phyloP scores from a whole-genome alignment of 768 basidiomycete species.

The Astraeus odoratus region DNA sequence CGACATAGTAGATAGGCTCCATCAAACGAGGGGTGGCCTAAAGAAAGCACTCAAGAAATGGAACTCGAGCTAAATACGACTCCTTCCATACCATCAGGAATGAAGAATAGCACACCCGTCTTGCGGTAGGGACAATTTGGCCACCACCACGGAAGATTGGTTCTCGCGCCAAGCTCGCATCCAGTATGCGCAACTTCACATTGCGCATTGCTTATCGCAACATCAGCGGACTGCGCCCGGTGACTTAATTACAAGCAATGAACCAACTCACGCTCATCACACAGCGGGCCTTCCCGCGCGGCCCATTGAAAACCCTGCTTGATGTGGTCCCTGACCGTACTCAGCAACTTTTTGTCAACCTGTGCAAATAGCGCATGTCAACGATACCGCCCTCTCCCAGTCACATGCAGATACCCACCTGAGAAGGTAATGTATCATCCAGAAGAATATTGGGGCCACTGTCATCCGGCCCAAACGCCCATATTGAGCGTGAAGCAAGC shows the following conservation, averaged over 20 bases:
- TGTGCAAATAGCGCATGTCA: slow-evolving; percentile 21
- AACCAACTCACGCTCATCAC: slow-evolving; percentile 89
- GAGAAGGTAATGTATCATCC: slow-evolving; percentile 94
- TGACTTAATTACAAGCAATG: not conserved
- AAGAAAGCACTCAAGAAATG: too few species aligned
- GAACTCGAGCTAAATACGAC: slow-evolving; percentile 1
- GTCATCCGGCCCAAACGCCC: slow-evolving; percentile 99
- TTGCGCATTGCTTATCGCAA: slow-evolving; percentile 80
- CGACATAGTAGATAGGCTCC: slow-evolving; percentile 98
- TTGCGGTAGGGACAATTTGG: slow-evolving; percentile 98
- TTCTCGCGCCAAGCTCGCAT: slow-evolving; percentile 87
- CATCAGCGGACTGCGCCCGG: not conserved
- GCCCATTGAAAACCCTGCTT: slow-evolving; percentile 99
- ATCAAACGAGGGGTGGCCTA: slow-evolving; percentile 92
- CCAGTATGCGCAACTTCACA: slow-evolving; percentile 94
- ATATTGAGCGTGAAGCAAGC: slow-evolving; percentile 94
- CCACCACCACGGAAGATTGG: slow-evolving; percentile 98
- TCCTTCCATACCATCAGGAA: slow-evolving; percentile 80
- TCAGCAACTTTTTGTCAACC: slow-evolving; percentile 91
- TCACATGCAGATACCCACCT: slow-evolving; percentile 39
- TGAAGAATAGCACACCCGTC: slow-evolving; percentile 97
- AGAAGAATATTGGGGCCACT: slow-evolving; percentile 88
- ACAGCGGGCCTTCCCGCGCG: slow-evolving; percentile 92
- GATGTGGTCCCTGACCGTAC: slow-evolving; percentile 87
- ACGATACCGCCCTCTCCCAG: not conserved